These are phyloP conservation scores for Zalaria sp. DNA, from an alignment of 2,329 filamentous ascomycete genomes.

Conservation along the genomic window DNA sequence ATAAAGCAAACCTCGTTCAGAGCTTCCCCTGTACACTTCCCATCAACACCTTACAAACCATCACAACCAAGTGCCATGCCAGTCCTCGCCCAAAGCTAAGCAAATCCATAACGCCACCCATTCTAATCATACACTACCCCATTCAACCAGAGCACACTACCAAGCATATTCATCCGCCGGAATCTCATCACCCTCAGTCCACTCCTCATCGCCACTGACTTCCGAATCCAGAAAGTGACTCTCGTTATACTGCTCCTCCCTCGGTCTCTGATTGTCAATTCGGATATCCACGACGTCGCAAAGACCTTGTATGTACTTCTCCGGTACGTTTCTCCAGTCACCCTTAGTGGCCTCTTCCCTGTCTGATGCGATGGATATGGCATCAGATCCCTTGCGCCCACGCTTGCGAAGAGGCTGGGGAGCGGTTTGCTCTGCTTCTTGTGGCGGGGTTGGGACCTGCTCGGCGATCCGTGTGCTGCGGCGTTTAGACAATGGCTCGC, in stretches of 20 bases:
- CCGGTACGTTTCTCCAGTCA: conserved; percentile 14
- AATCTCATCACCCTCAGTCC: conserved; percentile 41
- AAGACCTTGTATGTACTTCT: conserved; percentile 46
- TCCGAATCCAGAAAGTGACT: conserved; percentile 57
- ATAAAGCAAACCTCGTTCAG: too few species aligned
- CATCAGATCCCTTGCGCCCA: conserved; percentile 4
- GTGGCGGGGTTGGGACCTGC: conserved; percentile 2
- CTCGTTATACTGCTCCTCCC: conserved; percentile 54
- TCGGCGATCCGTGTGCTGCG: conserved; percentile 17
- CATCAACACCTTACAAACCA: too few species aligned
- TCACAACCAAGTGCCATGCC: too few species aligned
- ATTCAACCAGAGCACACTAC: conserved; percentile 9
- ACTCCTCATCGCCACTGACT: conserved; percentile 40
- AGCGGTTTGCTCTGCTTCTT: neutral
- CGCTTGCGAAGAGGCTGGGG: conserved; percentile 8
- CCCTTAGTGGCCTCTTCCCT: conserved; percentile 22
- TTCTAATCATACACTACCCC: neutral
- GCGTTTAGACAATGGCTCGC: conserved; percentile 6
- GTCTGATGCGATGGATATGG: conserved; percentile 10
- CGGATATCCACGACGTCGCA: conserved; percentile 57
- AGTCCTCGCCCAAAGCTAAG: neutral
- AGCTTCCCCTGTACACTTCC: too few species aligned
- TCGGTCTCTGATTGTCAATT: conserved; percentile 63
- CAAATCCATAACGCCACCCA: neutral
- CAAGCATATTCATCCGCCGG: conserved; percentile 25